Evolutionary conservation across 2,329 filamentous ascomycete species (phyloP).

Genomic region (Xylogone sp.): DNA sequence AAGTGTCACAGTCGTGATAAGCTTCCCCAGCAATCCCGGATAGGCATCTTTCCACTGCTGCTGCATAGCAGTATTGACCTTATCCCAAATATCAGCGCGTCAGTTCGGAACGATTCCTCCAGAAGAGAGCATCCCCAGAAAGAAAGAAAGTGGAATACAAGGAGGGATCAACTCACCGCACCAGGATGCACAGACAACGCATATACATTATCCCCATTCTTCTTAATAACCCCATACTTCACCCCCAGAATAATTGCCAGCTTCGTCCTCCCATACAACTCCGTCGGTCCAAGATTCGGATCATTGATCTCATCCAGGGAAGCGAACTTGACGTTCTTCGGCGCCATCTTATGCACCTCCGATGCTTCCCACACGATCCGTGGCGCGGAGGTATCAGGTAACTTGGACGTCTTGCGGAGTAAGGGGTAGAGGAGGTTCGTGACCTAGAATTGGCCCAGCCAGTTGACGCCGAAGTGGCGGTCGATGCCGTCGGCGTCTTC

Average conservation of each 20-base stretch:
- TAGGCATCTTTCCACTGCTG: constrained; percentile 44
- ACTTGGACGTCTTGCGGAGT: constrained; percentile 35
- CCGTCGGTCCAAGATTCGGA: constrained; percentile 25
- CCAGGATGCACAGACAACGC: constrained; percentile 39
- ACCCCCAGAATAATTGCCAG: constrained; percentile 38
- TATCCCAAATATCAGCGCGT: too few relatives aligned
- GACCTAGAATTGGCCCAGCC: constrained; percentile 40
- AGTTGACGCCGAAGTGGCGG: constrained; percentile 39
- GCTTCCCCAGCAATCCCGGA: constrained; percentile 35
- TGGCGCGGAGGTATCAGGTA: constrained; percentile 25
- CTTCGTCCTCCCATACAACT: constrained; percentile 39
- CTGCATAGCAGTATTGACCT: constrained; percentile 42
- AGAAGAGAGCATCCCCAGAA: too few relatives aligned
- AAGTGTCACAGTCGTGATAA: constrained; percentile 32
- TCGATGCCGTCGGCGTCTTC: constrained; percentile 34
- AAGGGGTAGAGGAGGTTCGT: constrained; percentile 33
- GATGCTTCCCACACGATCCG: constrained; percentile 26
- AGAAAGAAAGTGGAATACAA: too few relatives aligned
- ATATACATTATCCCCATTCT: constrained; percentile 36
- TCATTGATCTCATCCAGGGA: constrained; percentile 41
- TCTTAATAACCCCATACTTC: constrained; percentile 41
- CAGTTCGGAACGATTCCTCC: too few relatives aligned
- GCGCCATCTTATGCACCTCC: constrained; percentile 36
- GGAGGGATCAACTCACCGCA: constrained; percentile 23
- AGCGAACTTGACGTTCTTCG: constrained; percentile 33